Percentiles rank a stretch among this genome's conserved stretches.
Conservation (phyloP, 2,329 filamentous ascomycete genomes). For the Dothideomycetidae sp. region DNA sequence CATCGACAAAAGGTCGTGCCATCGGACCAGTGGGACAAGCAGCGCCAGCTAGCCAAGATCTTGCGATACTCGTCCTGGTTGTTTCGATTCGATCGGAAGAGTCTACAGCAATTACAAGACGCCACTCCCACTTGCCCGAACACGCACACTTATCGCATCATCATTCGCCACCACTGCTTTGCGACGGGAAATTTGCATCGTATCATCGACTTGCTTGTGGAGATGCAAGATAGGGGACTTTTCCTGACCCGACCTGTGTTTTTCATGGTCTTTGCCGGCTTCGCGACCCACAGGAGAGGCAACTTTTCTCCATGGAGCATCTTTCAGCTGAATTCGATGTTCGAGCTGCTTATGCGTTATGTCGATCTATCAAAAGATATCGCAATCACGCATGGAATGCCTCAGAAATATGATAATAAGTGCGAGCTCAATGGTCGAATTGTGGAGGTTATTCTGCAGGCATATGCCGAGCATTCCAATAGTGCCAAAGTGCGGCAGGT, state of each 20-base stretch:
- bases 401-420: background rate
- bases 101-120: slow-evolving; percentile 44
- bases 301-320: slow-evolving; percentile 1
- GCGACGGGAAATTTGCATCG: slow-evolving; percentile 56
- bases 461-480: background rate
- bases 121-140: slow-evolving; percentile 56
- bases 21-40: slow-evolving; percentile 28
- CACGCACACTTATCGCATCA: slow-evolving; percentile 61
- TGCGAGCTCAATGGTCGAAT: background rate
- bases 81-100: slow-evolving; percentile 29
- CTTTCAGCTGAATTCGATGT: background rate
- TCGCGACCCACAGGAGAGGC: background rate
- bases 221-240: slow-evolving; percentile 48
- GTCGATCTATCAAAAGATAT: background rate
- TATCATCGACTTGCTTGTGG: slow-evolving; percentile 56
- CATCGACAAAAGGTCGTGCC: slow-evolving; percentile 15
- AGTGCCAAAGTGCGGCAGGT: background rate
- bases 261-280: background rate
- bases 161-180: slow-evolving; percentile 61
- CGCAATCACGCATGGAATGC: background rate
- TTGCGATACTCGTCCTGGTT: slow-evolving; percentile 32
- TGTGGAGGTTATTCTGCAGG: background rate
- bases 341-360: background rate
- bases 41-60: slow-evolving; percentile 31
- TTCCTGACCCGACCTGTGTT: background rate